Evolutionary conservation across 371 early-diverging fungal species (phyloP).

Genomic region (Mortierella sp.): DNA sequence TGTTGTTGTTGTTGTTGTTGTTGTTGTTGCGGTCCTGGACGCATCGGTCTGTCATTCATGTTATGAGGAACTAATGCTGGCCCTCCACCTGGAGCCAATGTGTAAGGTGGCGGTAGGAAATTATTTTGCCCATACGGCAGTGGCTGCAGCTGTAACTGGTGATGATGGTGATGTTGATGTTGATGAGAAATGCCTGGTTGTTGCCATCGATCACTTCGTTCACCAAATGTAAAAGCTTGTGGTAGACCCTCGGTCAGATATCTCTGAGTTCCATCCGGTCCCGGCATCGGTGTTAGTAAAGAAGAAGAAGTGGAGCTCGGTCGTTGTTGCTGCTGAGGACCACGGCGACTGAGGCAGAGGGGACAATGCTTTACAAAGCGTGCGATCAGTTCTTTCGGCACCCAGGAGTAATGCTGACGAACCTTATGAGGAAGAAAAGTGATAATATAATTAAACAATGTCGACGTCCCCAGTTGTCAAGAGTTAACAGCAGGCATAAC

Average conservation of each 20-base stretch:
- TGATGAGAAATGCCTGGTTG: background rate
- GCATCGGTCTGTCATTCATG: too few species aligned
- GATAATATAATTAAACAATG: background rate
- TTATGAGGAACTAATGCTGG: too few species aligned
- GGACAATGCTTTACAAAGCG: constrained; percentile 70
- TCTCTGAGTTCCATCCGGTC: too few species aligned
- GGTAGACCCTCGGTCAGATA: too few species aligned
- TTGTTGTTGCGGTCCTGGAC: too few species aligned
- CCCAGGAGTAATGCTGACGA: constrained; percentile 67
- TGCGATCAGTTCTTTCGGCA: constrained; percentile 71
- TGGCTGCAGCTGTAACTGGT: background rate
- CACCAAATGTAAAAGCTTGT: too few species aligned
- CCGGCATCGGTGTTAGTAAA: too few species aligned
- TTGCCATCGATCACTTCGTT: too few species aligned
- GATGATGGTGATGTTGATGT: constrained; percentile 4
- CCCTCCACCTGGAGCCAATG: too few species aligned
- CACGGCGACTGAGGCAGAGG: constrained; percentile 56
- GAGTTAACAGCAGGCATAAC: background rate
- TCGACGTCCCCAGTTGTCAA: too few species aligned
- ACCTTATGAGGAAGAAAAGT: constrained; percentile 47
- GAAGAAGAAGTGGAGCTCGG: constrained; percentile 4
- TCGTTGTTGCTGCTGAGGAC: constrained; percentile 34
- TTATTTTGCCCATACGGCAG: background rate
- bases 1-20: too few species aligned
- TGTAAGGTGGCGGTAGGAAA: too few species aligned